Evolutionary conservation across 2,329 filamentous ascomycete genomes (phyloP), one percentile per base, ranked within the genome.

Genomic region (Claviceps digitariae): DNA sequence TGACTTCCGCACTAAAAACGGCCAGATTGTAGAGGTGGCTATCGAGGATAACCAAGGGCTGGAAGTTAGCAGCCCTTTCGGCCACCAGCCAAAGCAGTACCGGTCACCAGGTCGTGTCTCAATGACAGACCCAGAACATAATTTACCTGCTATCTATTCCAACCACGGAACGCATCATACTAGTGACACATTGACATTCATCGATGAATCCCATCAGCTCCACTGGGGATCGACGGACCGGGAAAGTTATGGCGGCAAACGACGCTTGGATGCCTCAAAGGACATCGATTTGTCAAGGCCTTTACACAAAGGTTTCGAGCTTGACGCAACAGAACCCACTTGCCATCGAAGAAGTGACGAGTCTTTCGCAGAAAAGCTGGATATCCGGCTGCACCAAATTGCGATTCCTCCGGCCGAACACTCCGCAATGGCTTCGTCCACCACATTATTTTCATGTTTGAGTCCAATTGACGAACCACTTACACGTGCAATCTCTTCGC

Each of bases 401-500:
- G 49, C 48, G 31, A 29, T 48, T 25, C 45, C 29, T 34, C 20
- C 48, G 41, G 40, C 23, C 9, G 27, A 51, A 9, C 29, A 38
- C 25, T 12, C 34, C 12, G 21, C n/a, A 31, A n/a, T 34, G 20
- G 40, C 12, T 49, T 52, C 52, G 31, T 52, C 51, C 23, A 31
- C 20, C 25, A 23, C 43, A 13, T 53, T 36, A 47, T 27, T 31
- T 34, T n/a, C 38, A 10, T 34, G 43, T 36, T 34, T 40, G 23
- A 31, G 44, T 40, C 27, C 52, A n/a, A 23, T 47, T 20, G 53
- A 52, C 20, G 48, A 38, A 13, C 51, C 40, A 31, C 51, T 47
- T 48, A 52, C 51, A 9, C 53, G 53, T 36, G 51, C 53, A 34
- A 31, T 48, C 3, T 56, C 55, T n/a, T 54, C 50, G 7, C 43